Evolutionary conservation across 2,329 filamentous ascomycete genomes (phyloP).

Genomic region (Xylariaceae sp.): DNA sequence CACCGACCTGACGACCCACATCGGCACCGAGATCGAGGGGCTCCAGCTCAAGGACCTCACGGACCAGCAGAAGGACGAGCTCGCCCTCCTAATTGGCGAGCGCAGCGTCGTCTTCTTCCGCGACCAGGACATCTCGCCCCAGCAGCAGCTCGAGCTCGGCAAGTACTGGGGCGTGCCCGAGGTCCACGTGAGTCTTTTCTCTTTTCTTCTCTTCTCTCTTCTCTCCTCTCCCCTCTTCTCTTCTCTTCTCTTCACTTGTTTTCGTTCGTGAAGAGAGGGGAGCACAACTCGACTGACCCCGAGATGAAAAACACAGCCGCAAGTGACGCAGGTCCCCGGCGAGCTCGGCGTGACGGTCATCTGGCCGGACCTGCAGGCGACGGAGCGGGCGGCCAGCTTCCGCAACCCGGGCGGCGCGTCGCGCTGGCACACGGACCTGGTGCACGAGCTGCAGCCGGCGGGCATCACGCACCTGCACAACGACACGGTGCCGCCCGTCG

Average conservation of each 20-base stretch:
- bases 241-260: no score
- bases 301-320: constrained; percentile 43
- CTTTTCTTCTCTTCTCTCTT: no score
- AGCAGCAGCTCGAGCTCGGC: constrained; percentile 56
- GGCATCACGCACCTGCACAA: constrained; percentile 65
- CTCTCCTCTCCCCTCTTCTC: no score
- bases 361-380: constrained; percentile 61
- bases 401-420: constrained; percentile 60
- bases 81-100: constrained; percentile 55
- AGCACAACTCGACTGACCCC: no score
- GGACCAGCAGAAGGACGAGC: constrained; percentile 51
- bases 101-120: constrained; percentile 60
- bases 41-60: constrained; percentile 56
- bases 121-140: constrained; percentile 53
- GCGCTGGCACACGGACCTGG: constrained; percentile 63
- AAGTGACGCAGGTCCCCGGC: constrained; percentile 64
- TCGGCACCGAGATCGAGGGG: constrained; percentile 58
- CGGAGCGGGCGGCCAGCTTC: constrained; percentile 53
- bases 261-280: no score
- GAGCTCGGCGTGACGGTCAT: constrained; percentile 58
- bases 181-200: constrained; percentile 59
- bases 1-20: constrained; percentile 52
- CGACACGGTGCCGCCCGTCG: constrained; percentile 55
- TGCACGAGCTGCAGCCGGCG: constrained; percentile 63
- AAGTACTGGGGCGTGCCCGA: constrained; percentile 59